Evolutionary conservation across 2,329 filamentous ascomycete genomes (phyloP).

Genomic region (Penicillium vulpinum): DNA sequence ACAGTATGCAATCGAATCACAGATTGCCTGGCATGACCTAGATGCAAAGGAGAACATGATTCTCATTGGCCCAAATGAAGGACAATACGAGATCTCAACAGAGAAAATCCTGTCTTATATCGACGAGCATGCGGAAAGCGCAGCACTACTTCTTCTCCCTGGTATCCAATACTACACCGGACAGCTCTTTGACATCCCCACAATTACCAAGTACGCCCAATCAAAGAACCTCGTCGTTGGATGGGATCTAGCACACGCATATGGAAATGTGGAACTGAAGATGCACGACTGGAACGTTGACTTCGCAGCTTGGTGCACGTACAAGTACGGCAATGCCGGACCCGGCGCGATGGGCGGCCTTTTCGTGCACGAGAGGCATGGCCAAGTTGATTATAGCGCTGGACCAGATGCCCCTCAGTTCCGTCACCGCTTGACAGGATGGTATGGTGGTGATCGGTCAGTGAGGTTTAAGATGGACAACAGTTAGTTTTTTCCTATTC

Average conservation of each 20-base stretch:
- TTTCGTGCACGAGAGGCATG: slow-evolving; percentile 75
- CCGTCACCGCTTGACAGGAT: slow-evolving; percentile 69
- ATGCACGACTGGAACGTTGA: slow-evolving; percentile 88
- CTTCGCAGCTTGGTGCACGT: slow-evolving; percentile 89
- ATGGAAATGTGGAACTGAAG: slow-evolving; percentile 73
- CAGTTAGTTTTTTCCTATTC: slow-evolving; percentile 30
- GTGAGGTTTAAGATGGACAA: slow-evolving; percentile 81
- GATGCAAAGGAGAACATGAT: slow-evolving; percentile 69
- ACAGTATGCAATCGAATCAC: slow-evolving; percentile 78
- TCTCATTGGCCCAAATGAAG: slow-evolving; percentile 64
- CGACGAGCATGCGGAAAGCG: slow-evolving; percentile 68
- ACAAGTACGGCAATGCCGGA: slow-evolving; percentile 88
- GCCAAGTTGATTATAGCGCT: slow-evolving; percentile 45
- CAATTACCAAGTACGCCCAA: slow-evolving; percentile 74
- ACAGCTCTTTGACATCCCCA: slow-evolving; percentile 76
- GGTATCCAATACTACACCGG: slow-evolving; percentile 92
- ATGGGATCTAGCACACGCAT: slow-evolving; percentile 85
- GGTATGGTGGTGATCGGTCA: slow-evolving; percentile 78
- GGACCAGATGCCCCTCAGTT: slow-evolving; percentile 52
- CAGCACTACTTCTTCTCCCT: slow-evolving; percentile 75
- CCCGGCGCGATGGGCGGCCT: slow-evolving; percentile 76
- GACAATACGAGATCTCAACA: slow-evolving; percentile 63
- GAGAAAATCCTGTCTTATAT: slow-evolving; percentile 70
- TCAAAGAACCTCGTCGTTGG: slow-evolving; percentile 68
- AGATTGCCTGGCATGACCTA: slow-evolving; percentile 69